These are phyloP conservation scores for Botryotinia globosa DNA, from an alignment of 2,329 filamentous ascomycete species.

Conservation along the genomic window DNA sequence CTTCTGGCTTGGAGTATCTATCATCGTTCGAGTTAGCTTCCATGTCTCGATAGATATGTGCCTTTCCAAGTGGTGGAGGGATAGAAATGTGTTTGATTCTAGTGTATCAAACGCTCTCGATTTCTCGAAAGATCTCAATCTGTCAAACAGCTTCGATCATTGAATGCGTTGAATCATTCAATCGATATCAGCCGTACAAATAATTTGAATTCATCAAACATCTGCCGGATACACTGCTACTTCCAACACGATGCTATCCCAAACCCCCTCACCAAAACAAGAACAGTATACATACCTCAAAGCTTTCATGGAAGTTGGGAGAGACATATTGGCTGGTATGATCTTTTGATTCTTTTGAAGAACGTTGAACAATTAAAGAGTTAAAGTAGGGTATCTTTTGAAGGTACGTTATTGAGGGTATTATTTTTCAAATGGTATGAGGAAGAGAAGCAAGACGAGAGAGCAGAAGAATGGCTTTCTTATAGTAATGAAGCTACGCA, in stretches of 20 bases:
- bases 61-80: neutral
- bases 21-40: neutral
- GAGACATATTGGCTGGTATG: conserved; percentile 37
- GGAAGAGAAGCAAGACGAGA: neutral
- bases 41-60: neutral
- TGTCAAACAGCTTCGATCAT: neutral
- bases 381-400: neutral
- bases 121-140: neutral
- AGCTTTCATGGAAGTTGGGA: conserved; percentile 53
- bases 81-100: neutral
- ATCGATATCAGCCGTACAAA: neutral
- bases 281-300: conserved; percentile 48
- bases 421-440: conserved; percentile 3
- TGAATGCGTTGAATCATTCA: neutral
- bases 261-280: neutral
- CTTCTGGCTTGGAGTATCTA: conserved; percentile 60
- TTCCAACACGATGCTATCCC: neutral
- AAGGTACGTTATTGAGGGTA: neutral
- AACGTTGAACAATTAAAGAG: neutral
- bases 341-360: conserved; percentile 6
- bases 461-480: neutral
- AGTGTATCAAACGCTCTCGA: neutral
- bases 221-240: neutral
- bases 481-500: neutral
- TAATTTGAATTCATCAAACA: neutral